Evolutionary conservation across 176 grass and related monocot species (phyloP).

Genomic region (Avena eriantha): DNA sequence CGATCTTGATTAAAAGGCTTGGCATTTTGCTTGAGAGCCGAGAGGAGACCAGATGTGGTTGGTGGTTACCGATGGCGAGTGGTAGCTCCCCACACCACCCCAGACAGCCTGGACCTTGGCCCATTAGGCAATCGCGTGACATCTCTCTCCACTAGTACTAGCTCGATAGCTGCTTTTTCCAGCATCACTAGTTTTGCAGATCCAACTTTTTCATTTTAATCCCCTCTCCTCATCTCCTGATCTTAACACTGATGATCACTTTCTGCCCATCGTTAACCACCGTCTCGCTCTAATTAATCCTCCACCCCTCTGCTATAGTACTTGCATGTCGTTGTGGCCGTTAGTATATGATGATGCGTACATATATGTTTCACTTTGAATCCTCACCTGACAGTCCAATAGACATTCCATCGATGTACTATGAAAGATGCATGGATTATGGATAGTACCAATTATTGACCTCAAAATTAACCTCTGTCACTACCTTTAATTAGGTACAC

Average conservation of each 20-base stretch:
- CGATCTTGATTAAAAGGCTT: constrained; percentile 31
- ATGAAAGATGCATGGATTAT: background rate
- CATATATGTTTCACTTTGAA: constrained; percentile 27
- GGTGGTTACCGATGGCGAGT: constrained; percentile 37
- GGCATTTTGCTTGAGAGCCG: constrained; percentile 25
- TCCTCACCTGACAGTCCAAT: constrained; percentile 2
- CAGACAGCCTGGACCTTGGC: constrained; percentile 39
- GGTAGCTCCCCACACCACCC: constrained; percentile 59
- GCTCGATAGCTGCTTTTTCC: constrained; percentile 33
- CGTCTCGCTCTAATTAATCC: constrained; percentile 32
- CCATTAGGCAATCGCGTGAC: constrained; percentile 46
- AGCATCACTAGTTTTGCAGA: constrained; percentile 42
- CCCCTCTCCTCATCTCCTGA: background rate
- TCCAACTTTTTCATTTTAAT: constrained; percentile 28
- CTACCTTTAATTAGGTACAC: constrained; percentile 67
- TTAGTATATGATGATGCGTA: background rate
- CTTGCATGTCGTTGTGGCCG: constrained; percentile 40
- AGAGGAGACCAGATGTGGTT: constrained; percentile 38
- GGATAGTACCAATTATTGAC: background rate
- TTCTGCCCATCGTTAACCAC: constrained; percentile 57
- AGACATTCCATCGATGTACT: constrained; percentile 22
- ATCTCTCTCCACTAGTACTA: constrained; percentile 51
- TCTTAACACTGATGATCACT: constrained; percentile 27
- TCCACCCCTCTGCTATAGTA: constrained; percentile 21
- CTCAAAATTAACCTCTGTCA: constrained; percentile 18